These are phyloP conservation scores for Hypomontagnella submonticulosa DNA, from an alignment of 495 filamentous ascomycete species.

Conservation along the genomic window DNA sequence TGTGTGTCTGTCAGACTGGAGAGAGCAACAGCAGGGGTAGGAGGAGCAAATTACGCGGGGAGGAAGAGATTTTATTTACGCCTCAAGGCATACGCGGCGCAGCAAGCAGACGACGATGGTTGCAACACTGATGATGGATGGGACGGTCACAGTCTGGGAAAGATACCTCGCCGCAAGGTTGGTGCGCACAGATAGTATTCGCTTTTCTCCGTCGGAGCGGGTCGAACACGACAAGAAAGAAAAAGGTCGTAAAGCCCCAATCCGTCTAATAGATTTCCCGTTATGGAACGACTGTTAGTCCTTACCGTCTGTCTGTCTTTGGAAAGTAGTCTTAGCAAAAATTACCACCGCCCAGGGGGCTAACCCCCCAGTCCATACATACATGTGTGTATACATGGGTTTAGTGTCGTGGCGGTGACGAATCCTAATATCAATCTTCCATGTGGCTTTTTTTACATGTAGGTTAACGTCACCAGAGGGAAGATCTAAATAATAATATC, in stretches of 20 bases:
- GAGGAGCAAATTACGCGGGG: constrained; percentile 4
- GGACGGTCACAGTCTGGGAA: constrained; percentile 18
- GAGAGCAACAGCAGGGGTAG: background rate
- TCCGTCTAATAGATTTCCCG: constrained; percentile 38
- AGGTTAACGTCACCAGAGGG: too few relatives aligned
- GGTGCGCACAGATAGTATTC: constrained; percentile 23
- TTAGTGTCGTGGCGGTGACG: constrained; percentile 21
- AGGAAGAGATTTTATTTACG: constrained; percentile 18
- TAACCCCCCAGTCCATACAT: constrained; percentile 3
- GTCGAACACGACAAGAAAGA: constrained; percentile 11
- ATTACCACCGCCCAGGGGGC: constrained; percentile 6
- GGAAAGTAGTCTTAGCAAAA: constrained; percentile 1
- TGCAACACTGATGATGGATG: constrained; percentile 31
- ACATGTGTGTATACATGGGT: background rate
- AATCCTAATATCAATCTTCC: constrained; percentile 13
- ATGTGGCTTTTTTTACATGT: constrained; percentile 6
- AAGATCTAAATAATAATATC: too few relatives aligned
- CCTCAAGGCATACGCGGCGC: constrained; percentile 25
- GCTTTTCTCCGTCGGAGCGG: constrained; percentile 18
- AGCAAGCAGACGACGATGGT: constrained; percentile 28
- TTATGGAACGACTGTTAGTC: constrained; percentile 22
- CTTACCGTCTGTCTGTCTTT: background rate
- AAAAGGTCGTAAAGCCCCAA: constrained; percentile 6
- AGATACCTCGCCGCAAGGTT: constrained; percentile 38
- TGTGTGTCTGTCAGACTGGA: constrained; percentile 7